Percentiles rank a stretch among this genome's conserved stretches.
Evolutionary conservation across 2,329 filamentous ascomycete genomes (phyloP).

Genomic region (Colletotrichum sp.): DNA sequence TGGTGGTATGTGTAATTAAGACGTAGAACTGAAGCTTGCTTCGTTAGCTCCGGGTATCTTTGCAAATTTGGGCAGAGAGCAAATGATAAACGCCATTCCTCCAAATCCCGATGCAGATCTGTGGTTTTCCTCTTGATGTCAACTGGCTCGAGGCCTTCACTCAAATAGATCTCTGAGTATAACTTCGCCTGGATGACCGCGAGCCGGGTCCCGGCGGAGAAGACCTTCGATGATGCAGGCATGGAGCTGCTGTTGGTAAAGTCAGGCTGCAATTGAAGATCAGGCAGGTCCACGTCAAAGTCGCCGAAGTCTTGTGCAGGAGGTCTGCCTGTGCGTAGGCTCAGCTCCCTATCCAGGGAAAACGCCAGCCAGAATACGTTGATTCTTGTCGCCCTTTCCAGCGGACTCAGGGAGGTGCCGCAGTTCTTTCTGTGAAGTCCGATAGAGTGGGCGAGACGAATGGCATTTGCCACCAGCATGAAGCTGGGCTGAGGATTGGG

Average conservation of each 20-base stretch:
- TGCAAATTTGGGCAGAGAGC: neutral
- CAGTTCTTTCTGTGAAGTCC: neutral
- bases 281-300: neutral
- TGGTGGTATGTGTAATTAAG: neutral
- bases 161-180: neutral
- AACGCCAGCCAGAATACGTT: neutral
- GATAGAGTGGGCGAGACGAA: neutral
- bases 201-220: neutral
- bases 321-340: neutral
- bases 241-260: fast-evolving
- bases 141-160: fast-evolving
- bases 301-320: neutral
- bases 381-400: neutral
- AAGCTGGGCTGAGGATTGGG: neutral
- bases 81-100: neutral
- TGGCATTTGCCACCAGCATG: neutral
- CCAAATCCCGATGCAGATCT: neutral
- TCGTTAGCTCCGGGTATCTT: neutral
- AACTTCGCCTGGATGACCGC: neutral
- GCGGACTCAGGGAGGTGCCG: neutral
- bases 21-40: neutral
- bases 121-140: neutral
- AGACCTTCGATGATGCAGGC: neutral
- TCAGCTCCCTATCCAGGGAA: neutral
- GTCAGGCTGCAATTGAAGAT: neutral